Evolutionary conservation across 192 early-diverging fungal species (phyloP).

Genomic region (Coemansia sp.): DNA sequence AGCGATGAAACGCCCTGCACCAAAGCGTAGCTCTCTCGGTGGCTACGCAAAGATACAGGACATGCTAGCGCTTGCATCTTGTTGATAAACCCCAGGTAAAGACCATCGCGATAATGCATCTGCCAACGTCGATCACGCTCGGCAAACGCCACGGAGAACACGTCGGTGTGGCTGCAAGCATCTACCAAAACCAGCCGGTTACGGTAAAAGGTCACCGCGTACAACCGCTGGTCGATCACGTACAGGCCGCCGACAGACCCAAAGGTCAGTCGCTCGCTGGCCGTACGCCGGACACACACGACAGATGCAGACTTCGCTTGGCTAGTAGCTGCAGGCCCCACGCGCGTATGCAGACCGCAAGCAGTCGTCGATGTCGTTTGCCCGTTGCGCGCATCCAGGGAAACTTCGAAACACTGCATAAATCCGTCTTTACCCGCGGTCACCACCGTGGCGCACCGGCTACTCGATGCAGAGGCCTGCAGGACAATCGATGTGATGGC

Average conservation of each 20-base stretch:
- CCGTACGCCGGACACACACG: not conserved
- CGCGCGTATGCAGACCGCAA: not conserved
- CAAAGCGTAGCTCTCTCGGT: not conserved
- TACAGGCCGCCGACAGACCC: slow-evolving; percentile 73
- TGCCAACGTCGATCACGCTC: slow-evolving; percentile 77
- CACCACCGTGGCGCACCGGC: not conserved
- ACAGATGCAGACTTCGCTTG: not conserved
- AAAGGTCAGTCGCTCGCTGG: slow-evolving; percentile 65
- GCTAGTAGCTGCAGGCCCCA: not conserved
- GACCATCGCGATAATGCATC: slow-evolving; percentile 44
- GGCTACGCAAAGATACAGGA: not conserved
- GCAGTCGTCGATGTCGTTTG: not conserved
- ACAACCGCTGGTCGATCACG: slow-evolving; percentile 56
- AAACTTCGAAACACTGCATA: slow-evolving; percentile 1
- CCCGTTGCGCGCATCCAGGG: not conserved
- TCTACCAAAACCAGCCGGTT: slow-evolving; percentile 75
- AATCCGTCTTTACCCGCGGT: slow-evolving; percentile 19
- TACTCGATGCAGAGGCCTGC: not conserved
- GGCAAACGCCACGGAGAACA: slow-evolving; percentile 72
- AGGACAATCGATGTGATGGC: not conserved
- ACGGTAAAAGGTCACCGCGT: slow-evolving; percentile 73
- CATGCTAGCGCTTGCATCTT: slow-evolving; percentile 56
- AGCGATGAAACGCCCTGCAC: slow-evolving; percentile 19
- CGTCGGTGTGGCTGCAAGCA: slow-evolving; percentile 61
- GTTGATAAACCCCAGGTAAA: slow-evolving; percentile 57